Base-by-base conservation (phyloP, 2,329 filamentous ascomycete species). In the Endoconidiophora polonica region DNA sequence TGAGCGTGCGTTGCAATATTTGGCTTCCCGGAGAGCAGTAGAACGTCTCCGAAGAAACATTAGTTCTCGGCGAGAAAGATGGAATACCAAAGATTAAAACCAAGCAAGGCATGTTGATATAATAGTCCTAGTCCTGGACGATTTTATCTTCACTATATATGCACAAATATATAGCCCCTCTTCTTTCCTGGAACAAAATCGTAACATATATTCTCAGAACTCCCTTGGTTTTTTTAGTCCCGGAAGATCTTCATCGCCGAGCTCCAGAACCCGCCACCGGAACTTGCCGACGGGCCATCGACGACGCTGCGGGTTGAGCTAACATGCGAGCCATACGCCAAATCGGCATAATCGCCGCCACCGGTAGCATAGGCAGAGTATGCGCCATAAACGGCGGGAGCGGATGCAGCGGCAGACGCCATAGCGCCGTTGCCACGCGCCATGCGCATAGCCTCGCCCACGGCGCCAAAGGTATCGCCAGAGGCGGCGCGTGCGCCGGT, bases 391-490 rank as follows among this genome's bases (percentile, higher is more conserved):
- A 14, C 49, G 20, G 23, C 52, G 9, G 20, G 40, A 10, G 18
- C 38, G 23, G 24, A 50, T 10, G 36, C 45, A 5, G 42, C 47
- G 52, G 29, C 55, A 54, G 23, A 57, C 53, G 33, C 56, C 55
- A 9, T 57, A 55, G 37, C 55, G 37, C 47, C 43, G 9, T 43
- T 64, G 36, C 63, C 63, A 4, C 71, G 29, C 12, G 50, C 72
- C 69, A 77, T 71, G 57, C 68, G 66, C 50, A 76, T 66, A 41
- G 74, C 74, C 58, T 77, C 73, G 55, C 70, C 65, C 38, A 76
- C 67, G 26, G 76, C 61, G 14, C 74, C 72, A 26, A 69, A 56
- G 44, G 66, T 62, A 55, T 68, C 68, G 44, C 72, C 70, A 2
- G 64, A 60, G 44, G 68, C 68, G 44, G 71, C 71, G 47, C 65